phyloP scores from a whole-genome alignment of 225 moss, liverwort and hornwort species.

The Anthoceros angustus region DNA sequence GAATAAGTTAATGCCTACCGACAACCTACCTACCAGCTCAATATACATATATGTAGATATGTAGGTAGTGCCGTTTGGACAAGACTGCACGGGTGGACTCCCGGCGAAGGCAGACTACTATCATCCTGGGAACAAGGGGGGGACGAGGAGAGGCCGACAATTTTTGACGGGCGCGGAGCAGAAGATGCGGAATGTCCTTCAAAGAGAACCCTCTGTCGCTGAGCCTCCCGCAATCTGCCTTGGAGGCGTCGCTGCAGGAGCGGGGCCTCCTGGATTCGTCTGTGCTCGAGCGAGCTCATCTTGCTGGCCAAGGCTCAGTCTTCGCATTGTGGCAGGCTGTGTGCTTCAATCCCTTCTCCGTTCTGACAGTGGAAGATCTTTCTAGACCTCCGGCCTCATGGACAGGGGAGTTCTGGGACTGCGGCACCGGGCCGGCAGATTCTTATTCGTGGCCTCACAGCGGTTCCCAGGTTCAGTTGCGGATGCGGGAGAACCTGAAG shows the following conservation, averaged over 20 bases:
- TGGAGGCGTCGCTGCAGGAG: conserved; percentile 86
- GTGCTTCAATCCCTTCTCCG: conserved; percentile 58
- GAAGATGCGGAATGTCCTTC: conserved; percentile 40
- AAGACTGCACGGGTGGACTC: too few relatives aligned
- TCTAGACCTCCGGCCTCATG: conserved; percentile 73
- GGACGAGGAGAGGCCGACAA: too few relatives aligned
- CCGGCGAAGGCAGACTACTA: too few relatives aligned
- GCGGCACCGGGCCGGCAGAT: conserved; percentile 69
- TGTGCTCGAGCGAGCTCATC: conserved; percentile 45
- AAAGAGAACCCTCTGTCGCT: conserved; percentile 79
- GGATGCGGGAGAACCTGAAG: conserved; percentile 86
- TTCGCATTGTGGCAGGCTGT: conserved; percentile 53
- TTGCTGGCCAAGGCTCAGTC: conserved; percentile 36
- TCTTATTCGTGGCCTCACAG: conserved; percentile 78
- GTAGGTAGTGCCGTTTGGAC: too few relatives aligned
- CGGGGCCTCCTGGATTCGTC: conserved; percentile 70
- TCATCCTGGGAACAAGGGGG: too few relatives aligned
- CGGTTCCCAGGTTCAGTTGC: conserved; percentile 60
- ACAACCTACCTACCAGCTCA: too few relatives aligned
- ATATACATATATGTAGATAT: too few relatives aligned
- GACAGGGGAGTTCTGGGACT: conserved; percentile 95
- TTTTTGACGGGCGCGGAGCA: too few relatives aligned
- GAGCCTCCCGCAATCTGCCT: conserved; percentile 58
- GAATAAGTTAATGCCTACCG: too few relatives aligned
- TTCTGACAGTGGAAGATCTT: conserved; percentile 51